Base-by-base conservation (phyloP, 2,329 filamentous ascomycete genomes). In the Fusarium dlaminii region DNA sequence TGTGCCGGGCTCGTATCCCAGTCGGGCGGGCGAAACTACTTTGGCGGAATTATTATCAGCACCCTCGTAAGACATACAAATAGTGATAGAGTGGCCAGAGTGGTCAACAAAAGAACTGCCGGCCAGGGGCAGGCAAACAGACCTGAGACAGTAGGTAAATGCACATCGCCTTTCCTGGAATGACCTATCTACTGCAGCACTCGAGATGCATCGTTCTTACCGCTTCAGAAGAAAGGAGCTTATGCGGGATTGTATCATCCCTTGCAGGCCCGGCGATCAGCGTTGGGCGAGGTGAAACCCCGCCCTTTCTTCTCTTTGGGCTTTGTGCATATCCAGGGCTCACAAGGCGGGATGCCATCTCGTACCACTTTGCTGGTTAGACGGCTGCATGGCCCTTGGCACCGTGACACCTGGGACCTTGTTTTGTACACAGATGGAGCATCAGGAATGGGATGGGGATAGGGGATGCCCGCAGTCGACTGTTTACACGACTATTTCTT, bases 231-330 rank as follows among this genome's bases (percentile, higher is more conserved):
- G 22, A 37, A 57, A 60, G 37, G 49, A 68, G 67, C 36, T 68
- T 48, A 61, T 71, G 45, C 68, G 54, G 49, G 58, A 70, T 67
- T 48, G 43, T 34, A 45, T 37, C 51, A 75, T 70, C 74, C 73
- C 75, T 78, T 77, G 64, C 68, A 75, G 66, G 48, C 51, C 63
- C 67, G 32, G 54, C 46, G 75, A 75, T 75, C 75, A 75, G 72
- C 64, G 68, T 60, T 54, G 65, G 59, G 54, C 51, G 68, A 63
- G 48, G 66, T 69, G 29, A 75, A 69, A 71, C 68, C 57, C 72
- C 75, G 68, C 72, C 66, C 49, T 55, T 69, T 68, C 52, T 75
- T 70, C 75, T 49, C 58, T 77, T 77, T 73, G 56, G 73, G 68
- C 73, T 56, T 66, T 59, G 58, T 72, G 73, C 68, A 78, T 70